Evolutionary conservation across 2,329 filamentous ascomycete genomes (phyloP).

Genomic region (Neonectria faginata): DNA sequence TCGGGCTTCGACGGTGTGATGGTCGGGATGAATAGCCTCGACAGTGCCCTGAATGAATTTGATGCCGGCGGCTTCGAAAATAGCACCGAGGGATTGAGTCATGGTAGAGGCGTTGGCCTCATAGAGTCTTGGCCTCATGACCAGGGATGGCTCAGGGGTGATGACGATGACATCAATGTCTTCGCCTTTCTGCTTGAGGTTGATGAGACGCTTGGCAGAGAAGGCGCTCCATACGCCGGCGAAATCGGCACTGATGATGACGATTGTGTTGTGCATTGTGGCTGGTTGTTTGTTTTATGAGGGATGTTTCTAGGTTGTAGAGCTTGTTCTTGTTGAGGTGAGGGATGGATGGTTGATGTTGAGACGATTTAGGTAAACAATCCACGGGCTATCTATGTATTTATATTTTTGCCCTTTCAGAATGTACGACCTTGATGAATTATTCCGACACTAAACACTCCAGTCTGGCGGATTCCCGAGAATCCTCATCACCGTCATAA

Average conservation of each 20-base stretch:
- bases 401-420: neutral
- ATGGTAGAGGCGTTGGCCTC: constrained; percentile 45
- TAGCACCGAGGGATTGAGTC: constrained; percentile 27
- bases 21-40: constrained; percentile 32
- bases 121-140: constrained; percentile 51
- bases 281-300: neutral
- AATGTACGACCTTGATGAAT: neutral
- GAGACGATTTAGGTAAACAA: neutral
- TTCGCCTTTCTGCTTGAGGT: neutral
- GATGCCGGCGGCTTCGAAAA: constrained; percentile 46
- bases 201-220: constrained; percentile 29
- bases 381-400: neutral
- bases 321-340: neutral
- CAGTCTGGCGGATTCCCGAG: neutral
- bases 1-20: constrained; percentile 32
- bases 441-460: neutral
- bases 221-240: constrained; percentile 32
- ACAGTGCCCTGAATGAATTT: constrained; percentile 42
- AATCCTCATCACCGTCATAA: neutral
- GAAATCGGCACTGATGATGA: constrained; percentile 30
- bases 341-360: neutral
- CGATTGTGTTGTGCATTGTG: constrained; percentile 20
- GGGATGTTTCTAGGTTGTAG: neutral
- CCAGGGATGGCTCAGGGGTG: constrained; percentile 48
- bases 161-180: constrained; percentile 48